phyloP scores from a whole-genome alignment of 2,329 filamentous ascomycete genomes.

The Colletotrichum salicis region DNA sequence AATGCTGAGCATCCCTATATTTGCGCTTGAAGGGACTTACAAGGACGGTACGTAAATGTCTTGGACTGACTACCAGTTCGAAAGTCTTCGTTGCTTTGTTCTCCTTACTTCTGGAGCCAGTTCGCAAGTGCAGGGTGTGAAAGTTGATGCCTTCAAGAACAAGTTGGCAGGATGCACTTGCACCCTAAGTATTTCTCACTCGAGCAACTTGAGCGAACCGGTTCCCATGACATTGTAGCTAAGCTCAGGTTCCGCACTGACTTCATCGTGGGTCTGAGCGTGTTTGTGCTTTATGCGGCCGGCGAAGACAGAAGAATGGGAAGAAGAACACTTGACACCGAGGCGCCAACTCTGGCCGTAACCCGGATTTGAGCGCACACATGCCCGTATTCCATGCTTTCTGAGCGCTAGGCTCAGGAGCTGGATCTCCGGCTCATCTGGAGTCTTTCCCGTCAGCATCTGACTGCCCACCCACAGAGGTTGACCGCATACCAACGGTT shows the following conservation, averaged over 20 bases:
- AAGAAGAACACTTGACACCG: neutral
- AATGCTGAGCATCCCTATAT: neutral
- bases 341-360: neutral
- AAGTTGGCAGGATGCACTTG: neutral
- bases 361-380: neutral
- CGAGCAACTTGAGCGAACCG: neutral
- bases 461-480: neutral
- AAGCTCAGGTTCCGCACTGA: neutral
- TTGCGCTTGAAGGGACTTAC: neutral
- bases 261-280: constrained; percentile 8
- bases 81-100: neutral
- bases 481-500: neutral
- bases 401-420: neutral
- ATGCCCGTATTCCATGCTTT: neutral
- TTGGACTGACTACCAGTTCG: neutral
- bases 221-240: neutral
- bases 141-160: neutral
- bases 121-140: neutral
- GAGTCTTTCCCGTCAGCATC: neutral
- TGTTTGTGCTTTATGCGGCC: neutral
- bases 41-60: neutral
- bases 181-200: neutral
- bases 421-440: neutral
- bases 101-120: neutral
- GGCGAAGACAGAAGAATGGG: neutral